Percentiles rank a stretch among this genome's conserved stretches.
phyloP scores from a whole-genome alignment of 2,329 filamentous ascomycete species.

The Geosmithia flava region DNA sequence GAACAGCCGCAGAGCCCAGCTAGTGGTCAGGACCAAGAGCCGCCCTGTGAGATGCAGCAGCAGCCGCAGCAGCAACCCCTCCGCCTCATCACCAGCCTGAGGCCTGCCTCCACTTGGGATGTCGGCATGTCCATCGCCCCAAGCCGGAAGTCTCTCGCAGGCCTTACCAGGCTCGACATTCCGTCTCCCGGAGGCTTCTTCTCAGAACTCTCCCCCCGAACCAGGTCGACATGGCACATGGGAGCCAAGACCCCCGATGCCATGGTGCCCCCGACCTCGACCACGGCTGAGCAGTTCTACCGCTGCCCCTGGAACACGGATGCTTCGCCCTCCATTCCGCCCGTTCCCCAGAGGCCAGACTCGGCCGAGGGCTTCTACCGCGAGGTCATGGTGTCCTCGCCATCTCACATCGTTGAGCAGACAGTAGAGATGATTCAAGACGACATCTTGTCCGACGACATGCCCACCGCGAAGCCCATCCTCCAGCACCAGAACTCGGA shows the following conservation, averaged over 20 bases:
- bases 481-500: constrained; percentile 17
- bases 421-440: constrained; percentile 46
- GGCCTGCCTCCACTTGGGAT: constrained; percentile 8
- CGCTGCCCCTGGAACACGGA: constrained; percentile 60
- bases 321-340: constrained; percentile 21
- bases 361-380: constrained; percentile 25
- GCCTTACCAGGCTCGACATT: constrained; percentile 72
- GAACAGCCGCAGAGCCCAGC: neutral
- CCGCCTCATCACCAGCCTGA: constrained; percentile 32
- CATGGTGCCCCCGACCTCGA: constrained; percentile 61
- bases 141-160: constrained; percentile 47
- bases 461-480: constrained; percentile 50
- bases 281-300: constrained; percentile 88
- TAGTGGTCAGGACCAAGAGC: neutral
- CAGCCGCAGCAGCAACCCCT: constrained; percentile 32
- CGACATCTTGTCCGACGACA: constrained; percentile 39
- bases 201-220: constrained; percentile 63
- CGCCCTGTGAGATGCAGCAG: neutral
- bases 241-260: constrained; percentile 39
- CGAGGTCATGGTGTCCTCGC: constrained; percentile 21
- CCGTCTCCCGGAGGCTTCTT: constrained; percentile 91
- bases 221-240: constrained; percentile 73
- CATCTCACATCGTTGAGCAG: constrained; percentile 45
- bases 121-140: constrained; percentile 15
- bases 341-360: constrained; percentile 21